These are phyloP conservation scores for Melocanna baccifera DNA, from an alignment of 176 grass and related monocot genomes.

Conservation along the genomic window DNA sequence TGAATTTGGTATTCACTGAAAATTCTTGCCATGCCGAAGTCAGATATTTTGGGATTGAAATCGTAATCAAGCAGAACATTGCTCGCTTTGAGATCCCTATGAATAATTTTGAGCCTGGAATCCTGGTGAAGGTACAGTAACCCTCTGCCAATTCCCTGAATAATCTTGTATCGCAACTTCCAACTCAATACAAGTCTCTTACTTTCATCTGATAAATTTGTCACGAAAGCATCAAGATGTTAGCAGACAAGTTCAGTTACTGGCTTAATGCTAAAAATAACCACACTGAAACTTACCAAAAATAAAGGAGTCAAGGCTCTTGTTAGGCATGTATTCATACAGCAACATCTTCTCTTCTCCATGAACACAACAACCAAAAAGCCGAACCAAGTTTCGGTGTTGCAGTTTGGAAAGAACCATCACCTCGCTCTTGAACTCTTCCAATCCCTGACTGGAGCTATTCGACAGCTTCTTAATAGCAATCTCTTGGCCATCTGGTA, in stretches of 20 bases:
- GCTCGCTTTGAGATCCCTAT: conserved; percentile 71
- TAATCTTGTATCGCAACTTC: conserved; percentile 53
- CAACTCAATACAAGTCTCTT: conserved; percentile 51
- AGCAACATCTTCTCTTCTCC: conserved; percentile 75
- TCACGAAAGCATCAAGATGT: background rate
- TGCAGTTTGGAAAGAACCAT: conserved; percentile 61
- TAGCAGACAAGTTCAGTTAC: conserved; percentile 21
- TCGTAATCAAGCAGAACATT: conserved; percentile 62
- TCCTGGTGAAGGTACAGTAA: conserved; percentile 78
- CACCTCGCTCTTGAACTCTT: conserved; percentile 78
- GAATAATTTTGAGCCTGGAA: conserved; percentile 70
- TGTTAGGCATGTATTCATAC: conserved; percentile 83
- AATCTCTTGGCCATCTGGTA: conserved; percentile 66
- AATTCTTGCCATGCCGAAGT: conserved; percentile 69
- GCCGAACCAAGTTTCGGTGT: conserved; percentile 64
- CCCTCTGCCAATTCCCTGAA: conserved; percentile 61
- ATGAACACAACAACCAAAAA: conserved; percentile 67
- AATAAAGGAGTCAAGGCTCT: conserved; percentile 66
- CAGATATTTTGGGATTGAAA: conserved; percentile 67
- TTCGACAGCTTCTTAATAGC: conserved; percentile 66
- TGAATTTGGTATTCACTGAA: conserved; percentile 59
- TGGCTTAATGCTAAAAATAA: background rate
- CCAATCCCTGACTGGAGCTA: conserved; percentile 49
- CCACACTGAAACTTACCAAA: conserved; percentile 37
- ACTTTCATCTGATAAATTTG: conserved; percentile 47